Evolutionary conservation across 176 grass and related monocot genomes (phyloP).

Genomic region (Triticum urartu): DNA sequence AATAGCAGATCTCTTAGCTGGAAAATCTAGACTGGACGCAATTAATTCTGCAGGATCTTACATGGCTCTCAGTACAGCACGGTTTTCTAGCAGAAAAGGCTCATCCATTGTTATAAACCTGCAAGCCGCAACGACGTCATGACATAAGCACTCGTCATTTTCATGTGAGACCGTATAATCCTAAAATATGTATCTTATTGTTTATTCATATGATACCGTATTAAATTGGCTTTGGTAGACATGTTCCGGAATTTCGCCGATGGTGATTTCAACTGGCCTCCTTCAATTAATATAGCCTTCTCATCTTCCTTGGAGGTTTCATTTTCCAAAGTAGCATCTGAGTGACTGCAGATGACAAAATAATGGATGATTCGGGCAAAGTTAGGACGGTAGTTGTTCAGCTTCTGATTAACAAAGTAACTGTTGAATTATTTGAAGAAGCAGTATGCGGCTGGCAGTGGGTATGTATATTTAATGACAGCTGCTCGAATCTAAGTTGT

Average conservation of each 20-base stretch:
- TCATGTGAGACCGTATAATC: constrained; percentile 1
- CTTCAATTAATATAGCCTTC: constrained; percentile 57
- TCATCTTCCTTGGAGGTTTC: constrained; percentile 47
- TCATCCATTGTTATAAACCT: constrained; percentile 89
- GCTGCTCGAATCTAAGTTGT: background rate
- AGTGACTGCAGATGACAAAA: constrained; percentile 39
- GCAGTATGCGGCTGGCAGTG: background rate
- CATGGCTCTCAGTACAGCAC: constrained; percentile 64
- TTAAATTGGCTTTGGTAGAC: constrained; percentile 52
- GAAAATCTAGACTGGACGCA: constrained; percentile 1
- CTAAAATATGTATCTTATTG: constrained; percentile 5
- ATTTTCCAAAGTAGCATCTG: constrained; percentile 51
- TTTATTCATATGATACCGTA: constrained; percentile 33
- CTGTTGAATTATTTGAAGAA: background rate
- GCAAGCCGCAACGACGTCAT: constrained; percentile 16
- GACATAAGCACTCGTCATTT: background rate
- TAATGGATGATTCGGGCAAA: background rate
- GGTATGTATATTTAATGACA: background rate
- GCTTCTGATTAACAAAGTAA: too few relatives aligned
- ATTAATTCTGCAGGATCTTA: constrained; percentile 46
- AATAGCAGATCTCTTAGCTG: background rate
- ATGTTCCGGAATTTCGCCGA: constrained; percentile 48
- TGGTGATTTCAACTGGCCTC: constrained; percentile 46
- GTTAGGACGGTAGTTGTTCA: background rate
- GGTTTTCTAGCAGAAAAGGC: constrained; percentile 80